Evolutionary conservation across 495 filamentous ascomycete species (phyloP), one percentile per base, ranked within the genome.

Genomic region (Neurospora sp.): DNA sequence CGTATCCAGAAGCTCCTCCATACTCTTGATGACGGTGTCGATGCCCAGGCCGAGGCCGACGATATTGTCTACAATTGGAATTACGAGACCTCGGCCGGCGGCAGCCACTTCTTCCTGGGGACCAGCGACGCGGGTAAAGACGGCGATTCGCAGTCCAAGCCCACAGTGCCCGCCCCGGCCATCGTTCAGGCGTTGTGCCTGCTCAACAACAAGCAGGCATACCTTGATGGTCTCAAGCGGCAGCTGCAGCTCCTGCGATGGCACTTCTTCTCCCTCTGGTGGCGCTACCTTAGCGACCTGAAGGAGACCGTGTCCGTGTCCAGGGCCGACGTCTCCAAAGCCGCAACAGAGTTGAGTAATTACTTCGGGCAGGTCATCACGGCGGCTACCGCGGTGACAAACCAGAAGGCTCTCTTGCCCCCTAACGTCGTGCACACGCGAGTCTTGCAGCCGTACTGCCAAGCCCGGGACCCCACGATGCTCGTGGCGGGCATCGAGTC

Each of bases 401-500:
- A 40, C 39, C 39, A 40, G 39, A 40, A 40, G 39, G 9, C 9
- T 40, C 9, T 40, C 39, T 40, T 40, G 9, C 39, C 39, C 39
- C 39, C 39, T 40, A 40, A 40, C 39, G 39, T 40, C 39, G 39
- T 40, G 39, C 39, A 40, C 9, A 40, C 39, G 39, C 9, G 39
- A 40, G 39, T 40, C 39, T 40, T 35, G 31, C 78, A 73, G n/a
- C n/a, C 61, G 3, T 86, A 81, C 71, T 77, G 74, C 69, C 75
- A 76, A 27, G 70, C 65, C 27, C 72, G 72, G 0, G 86, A 89
- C 70, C 87, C 87, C 4, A 87, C 85, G 3, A 9, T 88, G 1
- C 73, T 83, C 0, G 69, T 88, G 3, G 82, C 78, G 1, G 84
- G 83, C 6, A 75, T 88, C 20, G 69, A 79, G 7, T 71, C 80